Percentiles rank a stretch among this genome's conserved stretches.
Conservation (phyloP, 495 filamentous ascomycete species). For the Alectoria sarmentosa region DNA sequence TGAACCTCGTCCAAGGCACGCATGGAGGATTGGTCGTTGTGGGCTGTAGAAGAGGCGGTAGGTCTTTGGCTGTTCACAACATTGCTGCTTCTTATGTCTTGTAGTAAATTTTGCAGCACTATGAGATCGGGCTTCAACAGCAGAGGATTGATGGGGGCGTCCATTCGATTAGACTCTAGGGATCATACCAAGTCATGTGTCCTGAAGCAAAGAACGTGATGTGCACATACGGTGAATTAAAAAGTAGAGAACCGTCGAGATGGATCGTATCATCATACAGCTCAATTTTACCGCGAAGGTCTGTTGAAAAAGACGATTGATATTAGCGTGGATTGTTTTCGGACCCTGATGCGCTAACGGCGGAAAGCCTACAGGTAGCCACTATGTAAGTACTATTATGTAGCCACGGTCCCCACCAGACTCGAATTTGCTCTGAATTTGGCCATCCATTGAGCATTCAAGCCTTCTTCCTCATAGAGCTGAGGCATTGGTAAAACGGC, state of each 20-base stretch:
- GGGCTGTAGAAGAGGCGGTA: conserved; percentile 15
- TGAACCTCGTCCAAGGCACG: conserved; percentile 13
- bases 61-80: conserved; percentile 23
- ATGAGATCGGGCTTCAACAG: conserved; percentile 43
- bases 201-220: not conserved
- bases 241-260: not conserved
- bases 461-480: no score
- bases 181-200: not conserved
- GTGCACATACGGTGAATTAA: not conserved
- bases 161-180: conserved; percentile 1
- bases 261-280: not conserved
- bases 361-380: not conserved
- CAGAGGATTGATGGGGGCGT: conserved; percentile 35
- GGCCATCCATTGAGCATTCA: no score
- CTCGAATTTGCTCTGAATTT: no score
- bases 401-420: no score
- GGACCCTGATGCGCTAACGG: not conserved
- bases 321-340: no score
- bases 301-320: not conserved
- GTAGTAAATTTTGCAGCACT: conserved; percentile 43
- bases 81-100: conserved; percentile 28
- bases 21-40: conserved; percentile 48
- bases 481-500: no score
- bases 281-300: not conserved
- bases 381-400: no score